phyloP scores from a whole-genome alignment of 2,329 filamentous ascomycete species.

The Diplodia intermedia region DNA sequence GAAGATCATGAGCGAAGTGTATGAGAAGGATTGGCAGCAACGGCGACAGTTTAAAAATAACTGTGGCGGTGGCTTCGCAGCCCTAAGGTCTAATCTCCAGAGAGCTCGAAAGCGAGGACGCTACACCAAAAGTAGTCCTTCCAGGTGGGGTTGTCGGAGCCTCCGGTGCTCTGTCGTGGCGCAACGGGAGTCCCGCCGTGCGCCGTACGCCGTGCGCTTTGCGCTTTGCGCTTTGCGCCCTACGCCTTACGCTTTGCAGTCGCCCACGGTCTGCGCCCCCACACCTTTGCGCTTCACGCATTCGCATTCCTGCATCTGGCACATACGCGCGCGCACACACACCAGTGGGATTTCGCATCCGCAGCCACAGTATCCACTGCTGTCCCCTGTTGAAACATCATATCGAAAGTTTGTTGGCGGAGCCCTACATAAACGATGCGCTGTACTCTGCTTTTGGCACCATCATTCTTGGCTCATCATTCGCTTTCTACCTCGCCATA shows the following conservation, averaged over 20 bases:
- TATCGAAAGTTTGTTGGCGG: neutral
- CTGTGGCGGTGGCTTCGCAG: no score
- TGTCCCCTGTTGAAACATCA: neutral
- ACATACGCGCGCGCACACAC: neutral
- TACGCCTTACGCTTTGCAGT: conserved; percentile 14
- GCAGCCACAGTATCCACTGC: neutral
- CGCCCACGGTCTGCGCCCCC: neutral
- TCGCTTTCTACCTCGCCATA: neutral
- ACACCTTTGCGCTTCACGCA: neutral
- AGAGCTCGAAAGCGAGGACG: no score
- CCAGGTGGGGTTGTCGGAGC: no score
- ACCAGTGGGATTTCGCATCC: neutral
- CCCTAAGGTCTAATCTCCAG: no score
- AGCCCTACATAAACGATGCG: neutral
- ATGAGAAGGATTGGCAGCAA: no score
- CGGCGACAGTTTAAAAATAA: no score
- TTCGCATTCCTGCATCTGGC: neutral
- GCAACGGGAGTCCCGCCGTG: no score
- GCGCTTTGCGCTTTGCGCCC: conserved; percentile 15
- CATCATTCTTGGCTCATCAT: neutral
- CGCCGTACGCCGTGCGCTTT: neutral
- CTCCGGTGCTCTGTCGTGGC: no score
- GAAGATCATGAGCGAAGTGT: no score
- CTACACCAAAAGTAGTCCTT: no score
- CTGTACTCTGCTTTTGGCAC: neutral